Evolutionary conservation across 345 rosid genomes (phyloP).

Genomic region (Melaleuca quinquenervia): DNA sequence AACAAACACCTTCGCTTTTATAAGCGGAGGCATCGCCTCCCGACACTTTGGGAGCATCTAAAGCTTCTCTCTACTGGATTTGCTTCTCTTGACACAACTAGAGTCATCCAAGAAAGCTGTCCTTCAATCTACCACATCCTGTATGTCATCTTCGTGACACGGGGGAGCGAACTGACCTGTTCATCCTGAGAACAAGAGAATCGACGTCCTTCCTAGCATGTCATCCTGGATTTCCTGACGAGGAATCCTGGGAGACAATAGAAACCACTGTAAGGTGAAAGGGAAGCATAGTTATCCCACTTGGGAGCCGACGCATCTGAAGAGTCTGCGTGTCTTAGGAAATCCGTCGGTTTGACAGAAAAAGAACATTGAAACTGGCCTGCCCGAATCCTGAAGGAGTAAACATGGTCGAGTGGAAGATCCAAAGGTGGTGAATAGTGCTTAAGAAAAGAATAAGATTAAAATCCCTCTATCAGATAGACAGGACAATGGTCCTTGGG

Average conservation of each 20-base stretch:
- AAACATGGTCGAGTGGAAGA: neutral
- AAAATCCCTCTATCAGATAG: neutral
- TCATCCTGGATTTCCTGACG: neutral
- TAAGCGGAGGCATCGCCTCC: neutral
- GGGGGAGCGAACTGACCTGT: rapidly evolving
- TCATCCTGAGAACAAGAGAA: rapidly evolving
- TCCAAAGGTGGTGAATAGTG: neutral
- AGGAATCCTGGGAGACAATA: neutral
- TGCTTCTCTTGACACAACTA: neutral
- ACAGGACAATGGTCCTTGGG: neutral
- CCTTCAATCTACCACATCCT: neutral
- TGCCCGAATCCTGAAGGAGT: neutral
- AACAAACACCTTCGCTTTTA: neutral
- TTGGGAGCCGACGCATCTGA: neutral
- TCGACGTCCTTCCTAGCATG: neutral
- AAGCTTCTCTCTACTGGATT: neutral
- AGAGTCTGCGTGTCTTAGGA: neutral
- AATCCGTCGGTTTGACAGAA: neutral
- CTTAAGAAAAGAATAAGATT: rapidly evolving
- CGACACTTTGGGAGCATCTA: neutral
- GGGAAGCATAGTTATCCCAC: neutral
- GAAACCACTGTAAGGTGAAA: neutral
- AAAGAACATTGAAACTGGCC: neutral
- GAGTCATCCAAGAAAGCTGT: neutral
- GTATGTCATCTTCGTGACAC: no score